Evolutionary conservation across 1,139 yeast genomes (phyloP).

Genomic region (Starmera stellimalicola): DNA sequence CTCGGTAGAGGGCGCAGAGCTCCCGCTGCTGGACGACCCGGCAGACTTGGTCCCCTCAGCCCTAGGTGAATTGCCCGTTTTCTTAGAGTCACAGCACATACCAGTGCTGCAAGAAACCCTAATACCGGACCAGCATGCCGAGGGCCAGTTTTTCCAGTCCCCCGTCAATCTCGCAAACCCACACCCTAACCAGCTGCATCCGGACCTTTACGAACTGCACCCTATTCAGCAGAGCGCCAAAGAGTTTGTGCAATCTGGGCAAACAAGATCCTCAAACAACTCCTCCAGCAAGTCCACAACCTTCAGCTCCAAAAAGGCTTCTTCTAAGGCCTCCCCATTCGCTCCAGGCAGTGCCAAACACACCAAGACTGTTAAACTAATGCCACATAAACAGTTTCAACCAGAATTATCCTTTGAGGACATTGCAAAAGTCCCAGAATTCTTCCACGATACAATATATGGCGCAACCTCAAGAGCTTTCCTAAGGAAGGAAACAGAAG

Average conservation of each 20-base stretch:
- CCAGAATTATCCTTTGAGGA: constrained; percentile 8
- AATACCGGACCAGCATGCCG: no score
- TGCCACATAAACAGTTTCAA: neutral
- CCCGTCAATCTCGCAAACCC: no score
- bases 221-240: neutral
- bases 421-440: constrained; percentile 6
- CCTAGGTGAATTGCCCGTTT: no score
- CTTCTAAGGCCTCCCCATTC: neutral
- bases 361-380: neutral
- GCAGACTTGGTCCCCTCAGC: no score
- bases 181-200: no score
- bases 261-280: no score
- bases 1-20: no score
- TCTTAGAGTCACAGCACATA: no score
- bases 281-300: neutral
- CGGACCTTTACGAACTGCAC: neutral
- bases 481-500: constrained; percentile 6
- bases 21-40: no score
- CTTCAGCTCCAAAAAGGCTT: neutral
- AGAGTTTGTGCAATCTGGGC: neutral
- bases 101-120: no score
- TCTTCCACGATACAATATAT: constrained; percentile 12
- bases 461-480: constrained; percentile 11
- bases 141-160: no score
- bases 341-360: no score